These are phyloP conservation scores for Leptosphaerulina australis DNA, from an alignment of 2,329 filamentous ascomycete species.

Conservation along the genomic window DNA sequence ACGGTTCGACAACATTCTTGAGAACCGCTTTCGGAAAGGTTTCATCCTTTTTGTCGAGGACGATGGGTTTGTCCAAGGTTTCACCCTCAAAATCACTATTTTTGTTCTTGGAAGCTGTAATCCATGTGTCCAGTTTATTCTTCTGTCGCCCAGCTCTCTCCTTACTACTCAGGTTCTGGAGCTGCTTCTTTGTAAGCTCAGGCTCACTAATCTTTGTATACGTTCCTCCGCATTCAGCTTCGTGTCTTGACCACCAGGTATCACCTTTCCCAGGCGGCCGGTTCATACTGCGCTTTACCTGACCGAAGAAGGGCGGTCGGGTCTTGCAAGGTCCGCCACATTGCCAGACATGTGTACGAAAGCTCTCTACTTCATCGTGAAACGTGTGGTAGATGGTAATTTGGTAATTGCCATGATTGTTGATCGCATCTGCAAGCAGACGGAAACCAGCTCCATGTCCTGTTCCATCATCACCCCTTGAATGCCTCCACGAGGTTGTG, in stretches of 20 bases:
- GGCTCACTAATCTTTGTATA: constrained; percentile 53
- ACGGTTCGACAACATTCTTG: constrained; percentile 5
- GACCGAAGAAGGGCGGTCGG: constrained; percentile 51
- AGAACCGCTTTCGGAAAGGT: constrained; percentile 19
- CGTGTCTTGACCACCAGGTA: constrained; percentile 51
- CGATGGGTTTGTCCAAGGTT: constrained; percentile 13
- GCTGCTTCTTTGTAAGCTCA: constrained; percentile 50
- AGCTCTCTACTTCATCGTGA: constrained; percentile 55
- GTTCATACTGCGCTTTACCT: constrained; percentile 56
- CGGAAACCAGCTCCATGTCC: constrained; percentile 54
- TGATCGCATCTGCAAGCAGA: constrained; percentile 53
- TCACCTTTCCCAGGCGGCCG: constrained; percentile 51
- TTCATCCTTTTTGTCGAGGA: constrained; percentile 17
- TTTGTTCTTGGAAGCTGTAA: constrained; percentile 33
- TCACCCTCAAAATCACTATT: constrained; percentile 17
- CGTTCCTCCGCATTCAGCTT: constrained; percentile 50
- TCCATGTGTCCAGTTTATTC: constrained; percentile 53
- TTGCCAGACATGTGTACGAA: constrained; percentile 54
- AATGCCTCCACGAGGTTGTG: constrained; percentile 52
- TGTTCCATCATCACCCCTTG: constrained; percentile 51
- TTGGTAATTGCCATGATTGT: constrained; percentile 50
- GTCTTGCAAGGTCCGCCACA: constrained; percentile 51
- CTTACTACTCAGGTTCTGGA: constrained; percentile 47
- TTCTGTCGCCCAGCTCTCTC: constrained; percentile 52
- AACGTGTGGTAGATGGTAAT: constrained; percentile 54